phyloP scores from a whole-genome alignment of 2,329 filamentous ascomycete species.

The Colletotrichum spinosum region DNA sequence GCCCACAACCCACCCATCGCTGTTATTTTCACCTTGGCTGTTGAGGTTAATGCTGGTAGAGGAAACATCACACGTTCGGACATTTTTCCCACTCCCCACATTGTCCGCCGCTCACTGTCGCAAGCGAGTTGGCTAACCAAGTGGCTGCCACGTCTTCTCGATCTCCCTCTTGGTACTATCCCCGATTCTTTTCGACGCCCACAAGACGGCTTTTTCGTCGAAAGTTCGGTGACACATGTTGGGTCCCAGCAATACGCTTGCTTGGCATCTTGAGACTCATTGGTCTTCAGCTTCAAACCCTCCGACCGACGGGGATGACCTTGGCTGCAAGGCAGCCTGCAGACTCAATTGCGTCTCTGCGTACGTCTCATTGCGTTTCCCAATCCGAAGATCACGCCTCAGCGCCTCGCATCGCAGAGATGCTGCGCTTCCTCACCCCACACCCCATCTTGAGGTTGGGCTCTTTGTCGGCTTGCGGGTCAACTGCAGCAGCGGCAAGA shows the following conservation, averaged over 20 bases:
- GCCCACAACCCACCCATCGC: conserved; percentile 22
- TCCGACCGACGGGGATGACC: conserved; percentile 17
- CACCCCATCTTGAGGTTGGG: background rate
- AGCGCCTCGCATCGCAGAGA: conserved; percentile 23
- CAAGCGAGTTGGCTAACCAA: conserved; percentile 6
- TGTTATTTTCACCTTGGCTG: conserved; percentile 6
- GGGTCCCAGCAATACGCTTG: conserved; percentile 21
- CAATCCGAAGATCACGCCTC: conserved; percentile 34
- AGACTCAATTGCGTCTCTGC: background rate
- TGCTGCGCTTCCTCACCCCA: conserved; percentile 8
- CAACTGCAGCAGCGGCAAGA: conserved; percentile 2
- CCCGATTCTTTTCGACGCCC: conserved; percentile 29
- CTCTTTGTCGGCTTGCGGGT: too few species aligned
- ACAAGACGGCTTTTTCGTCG: conserved; percentile 27
- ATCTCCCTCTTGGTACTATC: background rate
- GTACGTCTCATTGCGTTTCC: conserved; percentile 18
- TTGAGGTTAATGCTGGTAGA: conserved; percentile 25
- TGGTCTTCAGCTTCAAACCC: conserved; percentile 33
- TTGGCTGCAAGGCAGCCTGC: conserved; percentile 6
- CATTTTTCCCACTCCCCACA: conserved; percentile 17
- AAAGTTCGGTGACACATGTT: conserved; percentile 32
- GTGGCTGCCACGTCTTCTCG: background rate
- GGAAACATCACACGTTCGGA: conserved; percentile 35
- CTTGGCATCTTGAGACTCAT: conserved; percentile 36
- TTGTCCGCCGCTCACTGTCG: background rate